Evolutionary conservation across 106 monocot genomes (phyloP), one percentile per base, ranked within the genome.

Genomic region (Ottelia alismoides): DNA sequence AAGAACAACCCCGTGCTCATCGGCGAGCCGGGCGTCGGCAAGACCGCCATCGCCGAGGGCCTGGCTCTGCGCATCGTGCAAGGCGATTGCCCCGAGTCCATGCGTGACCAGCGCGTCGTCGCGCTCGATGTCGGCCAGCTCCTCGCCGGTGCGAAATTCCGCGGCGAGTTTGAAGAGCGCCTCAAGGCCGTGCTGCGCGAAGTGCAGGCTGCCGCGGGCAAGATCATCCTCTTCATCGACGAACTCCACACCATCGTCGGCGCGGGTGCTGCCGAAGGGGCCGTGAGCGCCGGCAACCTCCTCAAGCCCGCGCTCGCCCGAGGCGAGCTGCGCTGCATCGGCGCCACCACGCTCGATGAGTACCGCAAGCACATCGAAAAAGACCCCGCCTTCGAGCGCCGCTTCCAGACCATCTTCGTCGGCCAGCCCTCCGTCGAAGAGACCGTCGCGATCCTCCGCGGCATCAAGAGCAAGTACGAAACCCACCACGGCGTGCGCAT

Each of bases 211-310:
- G 46, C 46, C 46, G 46, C 17, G 19, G 46, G 46, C 2, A 47
- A 11, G 46, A 20, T 47, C 46, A 18, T 47, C n/a, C 73, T 83
- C 5, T 83, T 82, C 32, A 77, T 83, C 27, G 74, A 83, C 25
- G 82, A 83, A 54, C 66, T 83, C 22, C 82, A 83, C 63, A 49
- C 78, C 11, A 74, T 83, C 22, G 71, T 83, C 19, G 67, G 78
- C 0, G 82, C 73, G n/a, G 82, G 53, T 54, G 2, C 16, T 2
- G 46, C 17, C 19, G 46, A 47, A 3, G 20, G 46, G 2, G 46
- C 16, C 46, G 20, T 47, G 46, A 20, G 20, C 46, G 46, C 46
- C 46, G 46, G n/a, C 2, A 47, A 47, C 16, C 46, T 47, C 12
- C 46, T 47, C 12, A 47, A 47, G 46, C 46, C 46, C 2, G n/a